Percentiles rank a stretch among this genome's conserved stretches.
Conservation (phyloP, 1,284 basidiomycete genomes). For the Coniophora puteana region DNA sequence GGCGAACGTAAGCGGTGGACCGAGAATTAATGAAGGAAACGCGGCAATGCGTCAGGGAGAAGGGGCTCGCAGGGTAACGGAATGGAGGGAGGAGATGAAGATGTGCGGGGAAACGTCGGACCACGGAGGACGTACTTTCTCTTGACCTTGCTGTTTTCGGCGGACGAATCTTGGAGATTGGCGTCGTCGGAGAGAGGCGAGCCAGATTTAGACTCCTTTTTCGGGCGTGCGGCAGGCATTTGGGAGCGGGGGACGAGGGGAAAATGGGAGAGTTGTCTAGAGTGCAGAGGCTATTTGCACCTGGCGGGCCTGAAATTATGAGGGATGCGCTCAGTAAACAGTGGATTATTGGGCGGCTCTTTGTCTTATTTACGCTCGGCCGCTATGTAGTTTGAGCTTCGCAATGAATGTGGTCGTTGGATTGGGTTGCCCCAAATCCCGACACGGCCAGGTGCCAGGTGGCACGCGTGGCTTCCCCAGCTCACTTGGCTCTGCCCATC, state of each 20-base stretch:
- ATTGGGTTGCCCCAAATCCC: not conserved
- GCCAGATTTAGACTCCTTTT: constrained; percentile 59
- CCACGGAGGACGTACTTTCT: constrained; percentile 53
- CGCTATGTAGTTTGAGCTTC: constrained; percentile 3
- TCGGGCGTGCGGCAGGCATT: constrained; percentile 65
- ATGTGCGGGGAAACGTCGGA: constrained; percentile 36
- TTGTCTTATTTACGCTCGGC: constrained; percentile 4
- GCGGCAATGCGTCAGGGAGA: too few species aligned
- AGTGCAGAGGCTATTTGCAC: too few species aligned
- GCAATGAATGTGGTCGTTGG: not conserved
- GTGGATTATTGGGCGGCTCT: too few species aligned
- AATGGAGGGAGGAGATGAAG: constrained; percentile 13
- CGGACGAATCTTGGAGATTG: constrained; percentile 42
- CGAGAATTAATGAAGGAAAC: constrained; percentile 24
- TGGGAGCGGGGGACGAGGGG: not conserved
- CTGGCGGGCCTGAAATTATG: too few species aligned
- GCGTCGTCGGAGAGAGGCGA: constrained; percentile 62
- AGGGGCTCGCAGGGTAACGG: constrained; percentile 22
- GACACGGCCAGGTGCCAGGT: not conserved
- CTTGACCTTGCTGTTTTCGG: constrained; percentile 65
- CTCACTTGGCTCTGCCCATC: not conserved
- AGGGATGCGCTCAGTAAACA: too few species aligned
- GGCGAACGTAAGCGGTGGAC: constrained; percentile 16
- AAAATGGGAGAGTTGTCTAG: too few species aligned
- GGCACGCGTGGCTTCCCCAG: not conserved